Conservation (phyloP, 1,139 yeast species). For the Nakaseomyces bracarensis region DNA sequence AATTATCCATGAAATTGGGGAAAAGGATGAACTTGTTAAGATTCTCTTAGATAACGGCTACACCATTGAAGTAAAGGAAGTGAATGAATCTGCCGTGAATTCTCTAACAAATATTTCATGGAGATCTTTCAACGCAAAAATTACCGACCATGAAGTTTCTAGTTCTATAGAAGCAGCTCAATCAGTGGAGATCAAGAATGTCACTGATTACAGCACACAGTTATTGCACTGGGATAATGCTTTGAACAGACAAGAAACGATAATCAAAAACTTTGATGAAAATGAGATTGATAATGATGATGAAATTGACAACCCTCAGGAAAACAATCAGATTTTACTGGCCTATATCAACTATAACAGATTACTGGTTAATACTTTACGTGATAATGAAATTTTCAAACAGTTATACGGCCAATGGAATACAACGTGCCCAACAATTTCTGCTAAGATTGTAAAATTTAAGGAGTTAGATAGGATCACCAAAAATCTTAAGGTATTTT, state of each 20-base stretch:
- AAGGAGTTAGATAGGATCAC: constrained; percentile 29
- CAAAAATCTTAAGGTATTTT: constrained; percentile 23
- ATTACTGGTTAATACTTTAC: constrained; percentile 56
- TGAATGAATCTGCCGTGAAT: constrained; percentile 20
- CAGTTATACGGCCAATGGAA: constrained; percentile 32
- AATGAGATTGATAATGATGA: constrained; percentile 37
- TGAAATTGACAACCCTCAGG: constrained; percentile 33
- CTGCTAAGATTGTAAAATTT: constrained; percentile 36
- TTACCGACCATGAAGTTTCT: constrained; percentile 68
- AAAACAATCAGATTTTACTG: constrained; percentile 64
- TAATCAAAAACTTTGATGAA: constrained; percentile 34
- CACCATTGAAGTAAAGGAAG: constrained; percentile 14
- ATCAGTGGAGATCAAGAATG: constrained; percentile 24
- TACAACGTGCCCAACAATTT: constrained; percentile 33
- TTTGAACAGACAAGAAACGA: constrained; percentile 42
- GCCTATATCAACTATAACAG: constrained; percentile 68
- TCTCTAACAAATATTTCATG: constrained; percentile 44
- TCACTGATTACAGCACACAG: constrained; percentile 39
- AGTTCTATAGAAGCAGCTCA: constrained; percentile 38
- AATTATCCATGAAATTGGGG: constrained; percentile 17
- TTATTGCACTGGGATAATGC: constrained; percentile 52
- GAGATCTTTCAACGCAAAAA: constrained; percentile 65
- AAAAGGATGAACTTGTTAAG: constrained; percentile 36
- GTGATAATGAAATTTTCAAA: constrained; percentile 52
- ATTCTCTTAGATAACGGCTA: constrained; percentile 36